Evolutionary conservation across 768 basidiomycete genomes (phyloP).

Genomic region (Pluteus cervinus): DNA sequence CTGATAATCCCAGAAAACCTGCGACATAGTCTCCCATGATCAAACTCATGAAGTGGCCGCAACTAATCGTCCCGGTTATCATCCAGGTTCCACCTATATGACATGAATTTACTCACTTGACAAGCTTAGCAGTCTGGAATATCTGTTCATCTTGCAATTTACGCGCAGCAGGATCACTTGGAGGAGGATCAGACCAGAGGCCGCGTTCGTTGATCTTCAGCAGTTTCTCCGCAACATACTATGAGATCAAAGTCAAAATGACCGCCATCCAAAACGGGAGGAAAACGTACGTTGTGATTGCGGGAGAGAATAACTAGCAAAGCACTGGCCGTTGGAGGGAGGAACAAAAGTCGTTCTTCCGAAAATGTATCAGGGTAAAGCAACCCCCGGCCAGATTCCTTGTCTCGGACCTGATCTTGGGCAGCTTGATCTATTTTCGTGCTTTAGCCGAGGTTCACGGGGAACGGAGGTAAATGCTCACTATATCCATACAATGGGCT

Average conservation of each 20-base stretch:
- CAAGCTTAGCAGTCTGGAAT: conserved; percentile 49
- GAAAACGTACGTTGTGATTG: conserved; percentile 48
- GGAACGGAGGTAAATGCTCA: conserved; percentile 13
- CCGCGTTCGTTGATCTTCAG: conserved; percentile 50
- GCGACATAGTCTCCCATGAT: conserved; percentile 57
- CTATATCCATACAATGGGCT: conserved; percentile 50
- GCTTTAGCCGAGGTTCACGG: conserved; percentile 1
- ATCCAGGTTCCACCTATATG: not conserved
- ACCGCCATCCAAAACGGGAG: not conserved
- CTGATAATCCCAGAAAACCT: conserved; percentile 47
- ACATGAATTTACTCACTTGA: conserved; percentile 31
- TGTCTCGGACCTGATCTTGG: conserved; percentile 41
- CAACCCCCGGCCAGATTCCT: conserved; percentile 40
- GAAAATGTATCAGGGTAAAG: conserved; percentile 49
- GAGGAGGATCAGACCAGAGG: conserved; percentile 37
- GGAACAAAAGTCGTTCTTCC: conserved; percentile 44
- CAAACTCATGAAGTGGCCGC: conserved; percentile 49
- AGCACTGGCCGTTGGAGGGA: conserved; percentile 48
- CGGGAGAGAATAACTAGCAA: conserved; percentile 50
- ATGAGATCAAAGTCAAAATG: conserved; percentile 2
- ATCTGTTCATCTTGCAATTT: conserved; percentile 47
- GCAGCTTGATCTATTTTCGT: conserved; percentile 23
- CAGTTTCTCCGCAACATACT: conserved; percentile 51
- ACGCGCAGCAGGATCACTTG: conserved; percentile 16
- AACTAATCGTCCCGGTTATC: conserved; percentile 17